Conservation (phyloP, 108 stramenopile genomes). For the Chaetoceros muelleri region DNA sequence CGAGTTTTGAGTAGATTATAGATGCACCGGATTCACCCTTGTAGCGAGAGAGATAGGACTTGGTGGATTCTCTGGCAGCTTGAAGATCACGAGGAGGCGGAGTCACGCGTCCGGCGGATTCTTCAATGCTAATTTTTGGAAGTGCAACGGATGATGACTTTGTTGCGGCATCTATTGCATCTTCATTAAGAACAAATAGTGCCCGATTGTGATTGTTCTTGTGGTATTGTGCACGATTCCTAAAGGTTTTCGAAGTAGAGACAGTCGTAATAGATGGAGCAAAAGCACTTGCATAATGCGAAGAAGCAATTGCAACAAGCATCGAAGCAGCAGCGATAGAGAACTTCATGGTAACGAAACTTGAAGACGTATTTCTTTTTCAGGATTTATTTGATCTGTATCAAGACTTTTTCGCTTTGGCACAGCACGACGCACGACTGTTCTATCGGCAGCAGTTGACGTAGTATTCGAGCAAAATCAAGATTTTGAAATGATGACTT, state of each 20-base stretch:
- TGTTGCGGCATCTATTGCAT: neutral
- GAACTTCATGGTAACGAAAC: neutral
- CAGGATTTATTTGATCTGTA: too few species aligned
- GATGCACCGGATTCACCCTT: conserved; percentile 68
- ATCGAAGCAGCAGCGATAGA: neutral
- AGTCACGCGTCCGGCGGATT: neutral
- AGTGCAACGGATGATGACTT: neutral
- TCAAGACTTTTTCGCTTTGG: too few species aligned
- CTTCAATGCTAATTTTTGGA: neutral
- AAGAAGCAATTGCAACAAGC: neutral
- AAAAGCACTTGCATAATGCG: neutral
- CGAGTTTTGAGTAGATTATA: conserved; percentile 75
- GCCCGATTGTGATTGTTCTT: neutral
- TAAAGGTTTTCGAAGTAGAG: neutral
- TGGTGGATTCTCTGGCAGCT: conserved; percentile 12
- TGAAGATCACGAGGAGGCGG: neutral
- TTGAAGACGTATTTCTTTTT: too few species aligned
- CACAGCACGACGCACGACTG: too few species aligned
- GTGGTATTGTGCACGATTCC: neutral
- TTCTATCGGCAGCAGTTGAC: too few species aligned
- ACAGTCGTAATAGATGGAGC: neutral
- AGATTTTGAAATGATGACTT: too few species aligned
- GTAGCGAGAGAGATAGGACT: conserved; percentile 31
- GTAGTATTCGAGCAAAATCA: too few species aligned
- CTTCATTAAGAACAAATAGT: neutral